Evolutionary conservation across 495 filamentous ascomycete species (phyloP).

Genomic region (Podospora anserina): DNA sequence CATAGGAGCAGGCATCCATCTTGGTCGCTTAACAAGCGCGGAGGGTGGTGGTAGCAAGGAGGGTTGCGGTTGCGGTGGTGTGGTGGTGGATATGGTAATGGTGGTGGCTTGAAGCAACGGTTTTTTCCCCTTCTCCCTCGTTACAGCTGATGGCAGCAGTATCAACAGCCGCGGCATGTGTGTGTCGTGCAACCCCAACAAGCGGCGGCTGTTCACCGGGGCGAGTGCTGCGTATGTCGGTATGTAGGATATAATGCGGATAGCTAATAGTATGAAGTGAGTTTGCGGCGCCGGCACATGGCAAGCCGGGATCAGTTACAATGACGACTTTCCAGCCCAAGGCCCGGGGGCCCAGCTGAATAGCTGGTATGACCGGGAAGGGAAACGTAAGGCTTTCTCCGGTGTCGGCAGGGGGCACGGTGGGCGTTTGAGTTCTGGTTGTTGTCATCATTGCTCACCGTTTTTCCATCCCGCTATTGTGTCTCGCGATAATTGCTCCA

Average conservation of each 20-base stretch:
- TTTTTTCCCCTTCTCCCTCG: neutral
- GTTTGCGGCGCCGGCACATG: constrained; percentile 13
- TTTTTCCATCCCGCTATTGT: neutral
- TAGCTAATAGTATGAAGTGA: constrained; percentile 9
- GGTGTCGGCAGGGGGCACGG: constrained; percentile 9
- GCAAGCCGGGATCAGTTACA: neutral
- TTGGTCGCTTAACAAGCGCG: constrained; percentile 3
- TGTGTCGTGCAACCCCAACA: neutral
- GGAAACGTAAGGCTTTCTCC: constrained; percentile 24
- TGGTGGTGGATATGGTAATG: neutral
- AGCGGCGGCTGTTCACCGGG: neutral
- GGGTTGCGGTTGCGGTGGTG: neutral
- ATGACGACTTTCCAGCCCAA: neutral
- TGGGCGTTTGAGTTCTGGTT: neutral
- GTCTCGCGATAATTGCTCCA: constrained; percentile 7
- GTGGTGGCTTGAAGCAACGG: constrained; percentile 2
- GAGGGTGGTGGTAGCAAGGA: neutral
- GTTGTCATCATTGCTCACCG: neutral
- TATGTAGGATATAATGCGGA: neutral
- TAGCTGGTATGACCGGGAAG: constrained; percentile 13
- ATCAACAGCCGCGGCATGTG: constrained; percentile 3
- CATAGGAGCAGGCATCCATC: constrained; percentile 20
- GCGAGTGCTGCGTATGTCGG: neutral
- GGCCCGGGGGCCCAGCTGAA: constrained; percentile 21
- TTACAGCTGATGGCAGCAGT: too few relatives aligned